These are phyloP conservation scores for Chalciporus piperatoides DNA, from an alignment of 1,284 basidiomycete genomes.

Conservation along the genomic window DNA sequence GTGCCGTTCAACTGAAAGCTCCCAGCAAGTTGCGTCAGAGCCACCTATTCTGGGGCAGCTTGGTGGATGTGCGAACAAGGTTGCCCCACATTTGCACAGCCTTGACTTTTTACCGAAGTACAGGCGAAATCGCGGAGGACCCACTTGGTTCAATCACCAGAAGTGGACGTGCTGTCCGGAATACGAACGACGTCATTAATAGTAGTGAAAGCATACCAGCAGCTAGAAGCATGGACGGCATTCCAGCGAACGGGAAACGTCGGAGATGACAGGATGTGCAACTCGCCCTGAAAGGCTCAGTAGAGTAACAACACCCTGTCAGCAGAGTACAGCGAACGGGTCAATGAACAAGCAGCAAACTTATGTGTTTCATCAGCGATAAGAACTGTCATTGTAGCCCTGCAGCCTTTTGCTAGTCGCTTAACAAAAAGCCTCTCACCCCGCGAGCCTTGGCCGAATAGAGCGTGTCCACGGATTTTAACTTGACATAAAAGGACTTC, in stretches of 20 bases:
- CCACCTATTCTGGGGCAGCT: constrained; percentile 1
- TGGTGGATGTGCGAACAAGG: constrained; percentile 16
- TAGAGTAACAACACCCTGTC: background rate
- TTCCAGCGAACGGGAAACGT: background rate
- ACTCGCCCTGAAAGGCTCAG: background rate
- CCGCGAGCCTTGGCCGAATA: constrained; percentile 13
- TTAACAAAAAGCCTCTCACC: constrained; percentile 21
- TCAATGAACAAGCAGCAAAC: constrained; percentile 8
- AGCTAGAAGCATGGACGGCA: background rate
- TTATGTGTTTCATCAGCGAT: background rate
- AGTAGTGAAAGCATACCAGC: background rate
- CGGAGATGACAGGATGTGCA: constrained; percentile 4
- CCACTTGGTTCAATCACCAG: background rate
- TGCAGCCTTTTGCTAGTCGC: constrained; percentile 20
- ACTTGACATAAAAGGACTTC: constrained; percentile 7
- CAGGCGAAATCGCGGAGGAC: background rate
- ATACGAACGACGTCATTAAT: background rate
- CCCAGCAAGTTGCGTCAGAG: background rate
- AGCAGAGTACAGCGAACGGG: background rate
- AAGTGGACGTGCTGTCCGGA: background rate
- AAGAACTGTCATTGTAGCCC: constrained; percentile 9
- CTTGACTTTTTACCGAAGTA: constrained; percentile 2
- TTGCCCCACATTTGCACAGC: constrained; percentile 24
- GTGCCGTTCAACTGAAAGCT: background rate
- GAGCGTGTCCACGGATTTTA: constrained; percentile 17